These are phyloP conservation scores for Acanthamoeba healyi DNA, from an alignment of 208 protist species.

Conservation along the genomic window DNA sequence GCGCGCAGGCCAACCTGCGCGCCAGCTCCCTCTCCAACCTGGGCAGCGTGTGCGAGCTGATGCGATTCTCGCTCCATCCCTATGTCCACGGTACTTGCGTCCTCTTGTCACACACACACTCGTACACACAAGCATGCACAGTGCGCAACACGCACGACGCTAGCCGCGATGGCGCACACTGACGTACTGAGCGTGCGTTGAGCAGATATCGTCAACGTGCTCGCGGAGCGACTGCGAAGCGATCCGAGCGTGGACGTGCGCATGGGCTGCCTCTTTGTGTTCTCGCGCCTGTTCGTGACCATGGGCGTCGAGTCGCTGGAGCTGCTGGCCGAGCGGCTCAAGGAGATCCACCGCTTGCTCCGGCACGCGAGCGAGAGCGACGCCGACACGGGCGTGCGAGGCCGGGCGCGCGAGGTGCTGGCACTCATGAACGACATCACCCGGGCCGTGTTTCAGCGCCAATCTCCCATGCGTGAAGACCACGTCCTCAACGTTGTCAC, in stretches of 20 bases:
- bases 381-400: background rate
- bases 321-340: slow-evolving; percentile 27
- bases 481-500: slow-evolving; percentile 43
- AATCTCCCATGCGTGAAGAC: background rate
- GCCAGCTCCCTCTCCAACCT: slow-evolving; percentile 67
- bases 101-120: background rate
- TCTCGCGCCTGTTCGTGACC: background rate
- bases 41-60: slow-evolving; percentile 16
- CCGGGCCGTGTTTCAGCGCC: background rate
- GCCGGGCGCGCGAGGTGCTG: background rate
- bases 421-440: background rate
- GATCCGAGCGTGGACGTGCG: slow-evolving; percentile 23
- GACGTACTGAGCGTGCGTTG: background rate
- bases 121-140: background rate
- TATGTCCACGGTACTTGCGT: background rate
- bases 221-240: background rate
- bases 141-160: no score
- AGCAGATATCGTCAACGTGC: background rate
- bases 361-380: background rate
- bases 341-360: slow-evolving; percentile 21
- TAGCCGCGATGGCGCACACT: background rate
- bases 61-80: slow-evolving; percentile 55
- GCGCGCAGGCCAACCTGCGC: background rate
- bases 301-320: slow-evolving; percentile 52
- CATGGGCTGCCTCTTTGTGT: background rate